phyloP scores from a whole-genome alignment of 129 eudicot genomes.

The Pulicaria dysenterica region DNA sequence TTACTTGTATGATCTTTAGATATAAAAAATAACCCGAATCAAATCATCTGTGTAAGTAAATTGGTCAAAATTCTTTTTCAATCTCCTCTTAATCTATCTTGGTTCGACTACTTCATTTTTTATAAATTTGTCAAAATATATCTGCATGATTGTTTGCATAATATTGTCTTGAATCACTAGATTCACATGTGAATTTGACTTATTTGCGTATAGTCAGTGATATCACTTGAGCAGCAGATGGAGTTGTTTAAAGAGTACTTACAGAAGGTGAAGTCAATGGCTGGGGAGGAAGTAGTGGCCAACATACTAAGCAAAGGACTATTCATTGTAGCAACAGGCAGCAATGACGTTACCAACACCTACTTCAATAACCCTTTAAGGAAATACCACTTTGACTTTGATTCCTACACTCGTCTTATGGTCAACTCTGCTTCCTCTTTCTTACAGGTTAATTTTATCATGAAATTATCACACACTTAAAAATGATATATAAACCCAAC shows the following conservation, averaged over 20 bases:
- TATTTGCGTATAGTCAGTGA: constrained; percentile 49
- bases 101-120: no score
- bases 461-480: not conserved
- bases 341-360: constrained; percentile 73
- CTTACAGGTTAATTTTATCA: constrained; percentile 48
- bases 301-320: constrained; percentile 51
- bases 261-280: constrained; percentile 46
- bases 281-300: constrained; percentile 55
- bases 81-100: no score
- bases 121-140: no score
- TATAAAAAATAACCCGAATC: no score
- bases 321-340: constrained; percentile 51
- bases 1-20: no score
- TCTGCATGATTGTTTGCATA: not conserved
- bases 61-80: no score
- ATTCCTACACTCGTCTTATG: constrained; percentile 59
- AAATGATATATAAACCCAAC: no score
- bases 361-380: constrained; percentile 61
- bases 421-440: constrained; percentile 55
- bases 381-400: constrained; percentile 41
- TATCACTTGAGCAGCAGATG: constrained; percentile 61
- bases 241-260: constrained; percentile 67
- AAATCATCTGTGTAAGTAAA: no score
- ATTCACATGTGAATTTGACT: constrained; percentile 11
- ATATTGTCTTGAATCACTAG: not conserved